phyloP scores from a whole-genome alignment of 179 eudicot species.

The Silene coronaria region DNA sequence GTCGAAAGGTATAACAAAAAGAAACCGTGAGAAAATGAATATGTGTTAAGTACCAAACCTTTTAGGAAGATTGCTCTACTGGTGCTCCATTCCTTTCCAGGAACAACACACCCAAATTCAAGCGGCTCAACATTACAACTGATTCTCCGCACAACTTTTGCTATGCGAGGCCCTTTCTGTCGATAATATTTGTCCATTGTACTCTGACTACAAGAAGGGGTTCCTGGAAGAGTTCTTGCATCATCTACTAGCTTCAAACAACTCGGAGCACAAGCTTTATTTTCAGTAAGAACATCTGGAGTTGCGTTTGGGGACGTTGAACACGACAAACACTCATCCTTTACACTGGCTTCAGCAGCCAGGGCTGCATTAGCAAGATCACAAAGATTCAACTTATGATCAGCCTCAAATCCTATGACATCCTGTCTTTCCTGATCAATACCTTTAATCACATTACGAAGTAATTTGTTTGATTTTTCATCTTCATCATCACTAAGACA shows the following conservation, averaged over 20 bases:
- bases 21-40: not conserved
- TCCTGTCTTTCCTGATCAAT: constrained; percentile 22
- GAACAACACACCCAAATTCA: constrained; percentile 52
- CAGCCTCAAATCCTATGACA: constrained; percentile 20
- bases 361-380: constrained; percentile 38
- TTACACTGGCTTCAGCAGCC: constrained; percentile 28
- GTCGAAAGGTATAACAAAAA: not conserved
- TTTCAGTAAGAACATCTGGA: constrained; percentile 27
- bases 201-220: constrained; percentile 52
- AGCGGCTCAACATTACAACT: constrained; percentile 71
- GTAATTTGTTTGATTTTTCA: constrained; percentile 35
- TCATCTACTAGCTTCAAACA: constrained; percentile 33
- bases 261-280: constrained; percentile 26
- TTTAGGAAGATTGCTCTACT: constrained; percentile 84
- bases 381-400: constrained; percentile 34
- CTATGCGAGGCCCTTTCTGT: constrained; percentile 92
- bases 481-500: constrained; percentile 81
- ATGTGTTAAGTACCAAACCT: constrained; percentile 45
- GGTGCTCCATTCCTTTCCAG: constrained; percentile 77
- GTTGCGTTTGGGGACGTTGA: constrained; percentile 32
- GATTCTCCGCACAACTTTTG: constrained; percentile 84
- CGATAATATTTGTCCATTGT: constrained; percentile 57
- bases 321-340: constrained; percentile 29
- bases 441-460: constrained; percentile 23
- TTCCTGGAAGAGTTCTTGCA: constrained; percentile 38